phyloP scores from a whole-genome alignment of 140 eudicot species.

The Flaveria floridana region DNA sequence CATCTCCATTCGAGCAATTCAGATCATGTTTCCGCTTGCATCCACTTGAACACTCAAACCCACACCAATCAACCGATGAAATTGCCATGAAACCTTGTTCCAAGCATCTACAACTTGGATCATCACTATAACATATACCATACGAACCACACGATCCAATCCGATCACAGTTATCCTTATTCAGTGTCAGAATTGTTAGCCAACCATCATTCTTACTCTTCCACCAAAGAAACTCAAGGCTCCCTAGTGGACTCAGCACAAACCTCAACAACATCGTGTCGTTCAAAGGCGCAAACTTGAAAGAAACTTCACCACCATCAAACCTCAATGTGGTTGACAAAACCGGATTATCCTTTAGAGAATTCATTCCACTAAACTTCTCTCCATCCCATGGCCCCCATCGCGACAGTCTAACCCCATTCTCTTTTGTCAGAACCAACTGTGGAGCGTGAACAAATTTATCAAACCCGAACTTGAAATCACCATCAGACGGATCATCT shows the following conservation, averaged over 20 bases:
- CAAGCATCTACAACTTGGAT: conserved; percentile 49
- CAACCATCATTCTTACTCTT: conserved; percentile 37
- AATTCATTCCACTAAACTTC: conserved; percentile 42
- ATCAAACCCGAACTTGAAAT: conserved; percentile 40
- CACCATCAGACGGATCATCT: conserved; percentile 46
- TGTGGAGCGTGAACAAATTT: conserved; percentile 39
- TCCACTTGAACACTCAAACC: conserved; percentile 46
- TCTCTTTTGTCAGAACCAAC: conserved; percentile 37
- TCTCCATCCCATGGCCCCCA: conserved; percentile 67
- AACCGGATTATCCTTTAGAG: conserved; percentile 36
- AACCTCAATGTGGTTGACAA: conserved; percentile 26
- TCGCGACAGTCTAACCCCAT: conserved; percentile 33
- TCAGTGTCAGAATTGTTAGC: conserved; percentile 39
- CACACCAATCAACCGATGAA: conserved; percentile 44
- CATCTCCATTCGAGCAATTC: conserved; percentile 44
- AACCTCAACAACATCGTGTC: conserved; percentile 37
- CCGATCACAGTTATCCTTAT: conserved; percentile 46
- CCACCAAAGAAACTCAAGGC: conserved; percentile 48
- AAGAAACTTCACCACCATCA: conserved; percentile 32
- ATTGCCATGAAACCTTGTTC: conserved; percentile 40
- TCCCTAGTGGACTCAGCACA: conserved; percentile 42
- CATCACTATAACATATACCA: conserved; percentile 45
- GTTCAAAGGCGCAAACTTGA: conserved; percentile 32
- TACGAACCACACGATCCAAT: conserved; percentile 53
- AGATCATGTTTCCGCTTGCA: conserved; percentile 39